A percentile compares a stretch with the other conserved stretches of the same genome.
Evolutionary conservation across 176 grass and related monocot species (phyloP).

Genomic region (Triticum turgidum): DNA sequence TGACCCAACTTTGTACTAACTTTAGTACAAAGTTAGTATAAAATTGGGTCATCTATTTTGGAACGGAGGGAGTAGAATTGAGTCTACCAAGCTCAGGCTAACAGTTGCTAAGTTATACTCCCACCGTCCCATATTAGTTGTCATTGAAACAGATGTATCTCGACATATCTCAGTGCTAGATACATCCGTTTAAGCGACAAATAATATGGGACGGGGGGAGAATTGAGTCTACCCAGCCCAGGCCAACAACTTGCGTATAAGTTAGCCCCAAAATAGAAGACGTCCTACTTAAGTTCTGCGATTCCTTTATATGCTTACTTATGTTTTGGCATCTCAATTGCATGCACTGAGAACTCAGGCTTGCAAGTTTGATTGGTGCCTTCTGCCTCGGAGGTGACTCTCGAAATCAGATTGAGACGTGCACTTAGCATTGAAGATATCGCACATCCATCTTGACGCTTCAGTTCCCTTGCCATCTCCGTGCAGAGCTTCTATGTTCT

Average conservation of each 20-base stretch:
- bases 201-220: neutral
- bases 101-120: too few relatives aligned
- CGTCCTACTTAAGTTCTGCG: neutral
- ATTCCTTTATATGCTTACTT: neutral
- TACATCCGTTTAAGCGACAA: too few relatives aligned
- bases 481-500: neutral
- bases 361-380: neutral
- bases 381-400: neutral
- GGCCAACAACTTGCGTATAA: neutral
- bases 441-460: neutral
- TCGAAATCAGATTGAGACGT: neutral
- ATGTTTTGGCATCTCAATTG: neutral
- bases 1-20: too few relatives aligned
- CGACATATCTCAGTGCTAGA: too few relatives aligned
- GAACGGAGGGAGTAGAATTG: neutral
- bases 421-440: neutral
- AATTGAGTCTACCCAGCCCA: neutral
- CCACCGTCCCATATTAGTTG: too few relatives aligned
- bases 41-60: too few relatives aligned
- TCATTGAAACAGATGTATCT: too few relatives aligned
- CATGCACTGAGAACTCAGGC: neutral
- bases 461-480: neutral
- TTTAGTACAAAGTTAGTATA: too few relatives aligned
- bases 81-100: neutral
- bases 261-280: conserved; percentile 8